Evolutionary conservation across 768 basidiomycete species (phyloP).

Genomic region (Galerina marginata): DNA sequence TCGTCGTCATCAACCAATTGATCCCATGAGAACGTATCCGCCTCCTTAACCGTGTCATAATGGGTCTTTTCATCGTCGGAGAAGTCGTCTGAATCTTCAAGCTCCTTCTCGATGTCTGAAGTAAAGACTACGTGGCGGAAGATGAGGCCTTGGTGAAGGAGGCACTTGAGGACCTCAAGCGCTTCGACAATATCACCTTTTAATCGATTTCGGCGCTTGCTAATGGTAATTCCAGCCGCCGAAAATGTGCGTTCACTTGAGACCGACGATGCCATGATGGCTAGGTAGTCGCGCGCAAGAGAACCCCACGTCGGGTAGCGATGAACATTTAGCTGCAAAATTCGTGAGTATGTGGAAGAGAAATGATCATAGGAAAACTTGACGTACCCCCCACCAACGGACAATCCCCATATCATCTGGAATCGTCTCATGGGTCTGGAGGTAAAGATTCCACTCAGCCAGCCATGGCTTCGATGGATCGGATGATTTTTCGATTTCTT

Average conservation of each 20-base stretch:
- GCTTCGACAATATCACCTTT: conserved; percentile 45
- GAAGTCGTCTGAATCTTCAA: not conserved
- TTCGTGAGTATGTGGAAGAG: too few species aligned
- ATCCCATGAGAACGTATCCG: conserved; percentile 7
- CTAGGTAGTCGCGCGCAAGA: conserved; percentile 40
- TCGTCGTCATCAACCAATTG: conserved; percentile 9
- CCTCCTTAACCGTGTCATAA: not conserved
- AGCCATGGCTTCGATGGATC: conserved; percentile 2
- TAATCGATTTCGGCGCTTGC: conserved; percentile 37
- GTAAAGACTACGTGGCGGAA: conserved; percentile 25
- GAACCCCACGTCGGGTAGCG: conserved; percentile 41
- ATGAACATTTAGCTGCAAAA: conserved; percentile 26
- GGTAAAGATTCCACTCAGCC: not conserved
- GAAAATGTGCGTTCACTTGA: conserved; percentile 48
- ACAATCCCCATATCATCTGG: conserved; percentile 24
- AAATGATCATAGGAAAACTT: not conserved
- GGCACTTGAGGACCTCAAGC: conserved; percentile 34
- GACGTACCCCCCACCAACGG: conserved; percentile 41
- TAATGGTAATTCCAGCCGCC: conserved; percentile 42
- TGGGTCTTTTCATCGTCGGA: not conserved
- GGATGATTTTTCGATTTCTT: not conserved
- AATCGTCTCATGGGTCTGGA: conserved; percentile 10
- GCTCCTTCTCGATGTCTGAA: not conserved
- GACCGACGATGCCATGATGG: conserved; percentile 21
- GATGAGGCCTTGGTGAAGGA: conserved; percentile 25